These are phyloP conservation scores for Prunus fruticosa DNA, from an alignment of 306 rosid species.

Conservation along the genomic window DNA sequence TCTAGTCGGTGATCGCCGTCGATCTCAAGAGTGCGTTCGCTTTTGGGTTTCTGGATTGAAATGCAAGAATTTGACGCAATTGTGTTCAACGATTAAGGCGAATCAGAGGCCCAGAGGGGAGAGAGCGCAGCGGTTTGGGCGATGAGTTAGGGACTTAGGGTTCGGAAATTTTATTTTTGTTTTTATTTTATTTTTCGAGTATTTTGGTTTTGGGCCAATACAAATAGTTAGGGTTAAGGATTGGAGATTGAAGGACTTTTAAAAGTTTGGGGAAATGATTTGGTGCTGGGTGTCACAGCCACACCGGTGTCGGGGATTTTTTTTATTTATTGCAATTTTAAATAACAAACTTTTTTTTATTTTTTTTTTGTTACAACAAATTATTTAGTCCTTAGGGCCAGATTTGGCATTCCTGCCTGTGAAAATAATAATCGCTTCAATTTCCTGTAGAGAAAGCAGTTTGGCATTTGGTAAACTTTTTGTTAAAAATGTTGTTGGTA, in stretches of 20 bases:
- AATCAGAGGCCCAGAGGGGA: background rate
- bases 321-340: background rate
- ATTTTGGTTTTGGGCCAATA: background rate
- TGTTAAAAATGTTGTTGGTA: too few relatives aligned
- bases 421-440: too few relatives aligned
- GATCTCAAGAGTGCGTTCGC: constrained; percentile 10
- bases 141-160: constrained; percentile 19
- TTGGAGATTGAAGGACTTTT: constrained; percentile 3
- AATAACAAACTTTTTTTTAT: background rate
- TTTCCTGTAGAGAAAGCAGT: too few relatives aligned
- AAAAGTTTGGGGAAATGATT: background rate
- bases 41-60: background rate
- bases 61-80: constrained; percentile 10
- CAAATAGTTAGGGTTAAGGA: background rate
- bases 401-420: too few relatives aligned
- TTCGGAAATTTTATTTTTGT: background rate
- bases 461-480: too few relatives aligned
- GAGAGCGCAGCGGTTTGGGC: constrained; percentile 18
- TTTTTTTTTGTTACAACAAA: background rate
- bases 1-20: background rate
- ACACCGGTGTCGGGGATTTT: background rate
- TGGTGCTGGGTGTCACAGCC: background rate
- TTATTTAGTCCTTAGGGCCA: too few relatives aligned
- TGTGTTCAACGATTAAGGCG: background rate
- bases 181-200: background rate